Evolutionary conservation across 225 moss, liverwort and hornwort genomes (phyloP).

Genomic region (Polytrichum formosum): DNA sequence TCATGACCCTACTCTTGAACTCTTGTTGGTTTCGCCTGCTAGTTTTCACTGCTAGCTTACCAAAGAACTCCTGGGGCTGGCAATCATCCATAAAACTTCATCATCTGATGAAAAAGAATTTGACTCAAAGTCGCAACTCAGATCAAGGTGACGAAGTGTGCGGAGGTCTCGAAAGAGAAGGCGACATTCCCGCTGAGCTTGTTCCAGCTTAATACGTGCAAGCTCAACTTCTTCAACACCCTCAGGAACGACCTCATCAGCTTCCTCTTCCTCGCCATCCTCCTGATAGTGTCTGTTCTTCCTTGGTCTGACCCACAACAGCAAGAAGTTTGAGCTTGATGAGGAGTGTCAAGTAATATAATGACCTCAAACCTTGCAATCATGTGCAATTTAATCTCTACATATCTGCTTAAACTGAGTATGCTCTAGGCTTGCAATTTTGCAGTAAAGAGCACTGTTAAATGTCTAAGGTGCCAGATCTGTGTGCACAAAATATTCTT

Average conservation of each 20-base stretch:
- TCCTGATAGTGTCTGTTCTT: slow-evolving; percentile 69
- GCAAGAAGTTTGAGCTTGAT: background rate
- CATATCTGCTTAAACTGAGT: no score
- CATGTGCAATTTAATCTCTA: no score
- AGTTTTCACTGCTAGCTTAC: slow-evolving; percentile 26
- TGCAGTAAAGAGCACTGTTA: no score
- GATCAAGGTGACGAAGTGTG: slow-evolving; percentile 34
- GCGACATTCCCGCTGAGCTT: slow-evolving; percentile 81
- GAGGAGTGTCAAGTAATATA: background rate
- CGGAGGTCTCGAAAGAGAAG: slow-evolving; percentile 67
- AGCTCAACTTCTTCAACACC: slow-evolving; percentile 96
- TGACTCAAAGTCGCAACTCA: slow-evolving; percentile 28
- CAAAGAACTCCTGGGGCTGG: slow-evolving; percentile 40
- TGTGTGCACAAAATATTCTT: no score
- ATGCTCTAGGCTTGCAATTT: no score
- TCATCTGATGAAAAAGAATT: slow-evolving; percentile 32
- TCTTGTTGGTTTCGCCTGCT: no score
- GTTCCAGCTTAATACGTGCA: slow-evolving; percentile 89
- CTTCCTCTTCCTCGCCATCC: slow-evolving; percentile 87
- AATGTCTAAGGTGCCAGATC: no score
- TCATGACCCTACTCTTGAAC: no score
- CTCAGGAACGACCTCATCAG: slow-evolving; percentile 97
- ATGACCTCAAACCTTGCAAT: background rate
- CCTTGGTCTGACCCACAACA: slow-evolving; percentile 38
- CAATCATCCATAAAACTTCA: slow-evolving; percentile 53